phyloP scores from a whole-genome alignment of 2,329 filamentous ascomycete species.

The Falciphora oryzae region DNA sequence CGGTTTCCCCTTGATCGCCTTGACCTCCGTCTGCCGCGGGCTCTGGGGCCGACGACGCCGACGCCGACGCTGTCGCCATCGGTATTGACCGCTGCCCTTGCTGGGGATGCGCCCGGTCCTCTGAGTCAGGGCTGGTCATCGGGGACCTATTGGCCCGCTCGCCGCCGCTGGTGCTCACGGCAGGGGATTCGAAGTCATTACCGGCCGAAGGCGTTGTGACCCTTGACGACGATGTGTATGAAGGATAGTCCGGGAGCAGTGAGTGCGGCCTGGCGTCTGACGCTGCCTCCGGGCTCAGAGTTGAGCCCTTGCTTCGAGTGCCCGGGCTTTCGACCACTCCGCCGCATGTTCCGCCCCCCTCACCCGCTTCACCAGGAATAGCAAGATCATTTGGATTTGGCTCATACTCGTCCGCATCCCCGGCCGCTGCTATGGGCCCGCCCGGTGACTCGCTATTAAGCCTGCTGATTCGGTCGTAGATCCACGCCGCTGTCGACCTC shows the following conservation, averaged over 20 bases:
- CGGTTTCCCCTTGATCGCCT: too few relatives aligned
- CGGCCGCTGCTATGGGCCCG: background rate
- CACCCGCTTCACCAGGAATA: too few relatives aligned
- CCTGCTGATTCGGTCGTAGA: conserved; percentile 31
- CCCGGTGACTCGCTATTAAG: conserved; percentile 21
- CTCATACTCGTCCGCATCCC: background rate
- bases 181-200: background rate
- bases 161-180: conserved; percentile 22
- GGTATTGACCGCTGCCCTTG: background rate
- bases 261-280: conserved; percentile 15
- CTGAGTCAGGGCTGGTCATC: too few relatives aligned
- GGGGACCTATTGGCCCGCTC: conserved; percentile 23
- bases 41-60: conserved; percentile 31
- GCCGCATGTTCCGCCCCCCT: too few relatives aligned
- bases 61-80: conserved; percentile 4
- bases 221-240: conserved; percentile 11
- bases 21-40: conserved; percentile 17
- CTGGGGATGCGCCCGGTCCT: background rate
- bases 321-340: background rate
- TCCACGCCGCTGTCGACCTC: conserved; percentile 30
- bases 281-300: conserved; percentile 9
- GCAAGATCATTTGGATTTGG: background rate
- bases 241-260: conserved; percentile 16
- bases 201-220: background rate
- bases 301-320: background rate